A percentile compares a stretch with the other conserved stretches of the same genome.
phyloP scores from a whole-genome alignment of 495 filamentous ascomycete genomes.

The Xylaria nigripes region DNA sequence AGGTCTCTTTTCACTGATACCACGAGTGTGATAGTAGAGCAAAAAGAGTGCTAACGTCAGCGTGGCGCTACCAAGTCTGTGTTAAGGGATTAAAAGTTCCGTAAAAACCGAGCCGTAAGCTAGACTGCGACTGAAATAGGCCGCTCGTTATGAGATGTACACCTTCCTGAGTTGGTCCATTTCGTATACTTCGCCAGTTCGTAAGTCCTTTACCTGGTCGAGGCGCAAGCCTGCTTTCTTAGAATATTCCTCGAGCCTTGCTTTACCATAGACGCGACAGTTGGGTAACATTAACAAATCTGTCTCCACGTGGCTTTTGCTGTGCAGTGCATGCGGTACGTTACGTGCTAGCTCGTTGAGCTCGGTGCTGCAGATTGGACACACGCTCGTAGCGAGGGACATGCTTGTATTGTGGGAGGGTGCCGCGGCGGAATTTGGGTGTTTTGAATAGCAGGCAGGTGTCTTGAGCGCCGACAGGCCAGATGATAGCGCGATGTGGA shows the following conservation, averaged over 20 bases:
- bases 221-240: slow-evolving; percentile 57
- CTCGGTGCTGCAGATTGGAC: slow-evolving; percentile 92
- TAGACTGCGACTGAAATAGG: not conserved
- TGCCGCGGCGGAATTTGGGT: slow-evolving; percentile 21
- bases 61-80: not conserved
- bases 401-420: slow-evolving; percentile 30
- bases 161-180: slow-evolving; percentile 69
- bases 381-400: slow-evolving; percentile 47
- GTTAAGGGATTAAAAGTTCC: not conserved
- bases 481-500: slow-evolving; percentile 85
- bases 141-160: slow-evolving; percentile 54
- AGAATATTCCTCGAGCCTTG: slow-evolving; percentile 65
- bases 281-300: slow-evolving; percentile 86
- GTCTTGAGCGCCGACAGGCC: slow-evolving; percentile 94
- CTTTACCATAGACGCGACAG: slow-evolving; percentile 72
- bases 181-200: slow-evolving; percentile 59
- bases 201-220: slow-evolving; percentile 73
- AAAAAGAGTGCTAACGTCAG: not conserved
- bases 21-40: not conserved
- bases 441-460: slow-evolving; percentile 76
- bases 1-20: too few relatives aligned
- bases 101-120: not conserved
- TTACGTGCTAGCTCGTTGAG: slow-evolving; percentile 81
- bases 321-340: slow-evolving; percentile 90
- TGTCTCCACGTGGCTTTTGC: slow-evolving; percentile 80